Conservation (phyloP, 345 rosid species). For the Anacardium occidentale region DNA sequence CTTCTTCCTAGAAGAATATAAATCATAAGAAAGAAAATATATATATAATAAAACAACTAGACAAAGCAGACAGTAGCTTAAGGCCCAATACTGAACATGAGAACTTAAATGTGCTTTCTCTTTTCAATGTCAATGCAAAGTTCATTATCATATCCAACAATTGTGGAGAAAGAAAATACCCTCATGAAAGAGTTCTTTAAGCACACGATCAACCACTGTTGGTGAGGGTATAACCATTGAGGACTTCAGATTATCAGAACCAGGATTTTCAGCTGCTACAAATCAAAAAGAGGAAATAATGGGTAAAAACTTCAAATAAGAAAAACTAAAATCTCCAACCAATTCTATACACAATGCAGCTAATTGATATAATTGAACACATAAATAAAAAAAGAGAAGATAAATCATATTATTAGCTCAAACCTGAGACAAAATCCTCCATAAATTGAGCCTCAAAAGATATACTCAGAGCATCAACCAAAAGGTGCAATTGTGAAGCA, state of each 20-base stretch:
- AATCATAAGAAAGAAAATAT: background rate
- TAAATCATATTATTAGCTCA: slow-evolving; percentile 18
- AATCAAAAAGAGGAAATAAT: slow-evolving; percentile 19
- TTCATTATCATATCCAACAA: background rate
- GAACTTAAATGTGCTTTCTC: background rate
- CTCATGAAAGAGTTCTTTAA: slow-evolving; percentile 86
- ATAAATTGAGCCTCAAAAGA: slow-evolving; percentile 80
- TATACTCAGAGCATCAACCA: slow-evolving; percentile 67
- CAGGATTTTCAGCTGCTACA: slow-evolving; percentile 65
- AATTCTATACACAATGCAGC: slow-evolving; percentile 23
- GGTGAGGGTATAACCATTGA: slow-evolving; percentile 83
- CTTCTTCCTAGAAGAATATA: background rate
- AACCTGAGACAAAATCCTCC: slow-evolving; percentile 96
- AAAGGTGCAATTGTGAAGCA: slow-evolving; percentile 73
- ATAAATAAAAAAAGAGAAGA: slow-evolving; percentile 13
- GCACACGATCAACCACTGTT: slow-evolving; percentile 80
- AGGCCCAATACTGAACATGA: background rate
- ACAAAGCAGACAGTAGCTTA: background rate
- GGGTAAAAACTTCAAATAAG: background rate
- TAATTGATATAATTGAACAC: background rate
- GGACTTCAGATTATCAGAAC: slow-evolving; percentile 62
- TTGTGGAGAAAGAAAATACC: slow-evolving; percentile 43
- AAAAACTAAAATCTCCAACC: slow-evolving; percentile 16
- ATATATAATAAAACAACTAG: background rate
- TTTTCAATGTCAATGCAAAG: background rate